Conservation (phyloP, 202 grass and related monocot genomes). For the Setaria viridis region DNA sequence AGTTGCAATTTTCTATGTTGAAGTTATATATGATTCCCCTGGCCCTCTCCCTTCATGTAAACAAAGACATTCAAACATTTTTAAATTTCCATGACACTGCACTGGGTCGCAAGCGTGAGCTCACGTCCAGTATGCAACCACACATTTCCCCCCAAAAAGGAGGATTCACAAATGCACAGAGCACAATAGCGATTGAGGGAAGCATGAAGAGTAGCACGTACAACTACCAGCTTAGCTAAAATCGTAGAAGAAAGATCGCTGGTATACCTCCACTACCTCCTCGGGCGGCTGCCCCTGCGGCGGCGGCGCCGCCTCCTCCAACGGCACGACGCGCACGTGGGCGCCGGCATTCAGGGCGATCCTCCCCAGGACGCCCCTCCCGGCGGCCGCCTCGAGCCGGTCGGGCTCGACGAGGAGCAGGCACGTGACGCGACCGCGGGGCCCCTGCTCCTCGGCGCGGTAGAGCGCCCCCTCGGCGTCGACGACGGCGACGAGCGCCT, state of each 20-base stretch:
- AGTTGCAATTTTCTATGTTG: slow-evolving; percentile 1
- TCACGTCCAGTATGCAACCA: background rate
- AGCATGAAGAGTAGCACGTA: slow-evolving; percentile 8
- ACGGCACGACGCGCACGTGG: slow-evolving; percentile 30
- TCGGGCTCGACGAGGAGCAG: slow-evolving; percentile 45
- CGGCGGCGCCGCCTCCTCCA: background rate
- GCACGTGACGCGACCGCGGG: slow-evolving; percentile 18
- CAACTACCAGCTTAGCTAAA: background rate
- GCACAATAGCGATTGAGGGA: background rate
- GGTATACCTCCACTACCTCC: slow-evolving; percentile 53
- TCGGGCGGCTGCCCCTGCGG: slow-evolving; percentile 9
- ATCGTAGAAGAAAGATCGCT: background rate
- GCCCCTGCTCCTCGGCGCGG: background rate
- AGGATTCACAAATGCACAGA: background rate
- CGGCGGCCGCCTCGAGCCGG: slow-evolving; percentile 28
- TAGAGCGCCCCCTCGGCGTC: slow-evolving; percentile 29
- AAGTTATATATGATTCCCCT: background rate
- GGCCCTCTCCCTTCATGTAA: slow-evolving; percentile 2
- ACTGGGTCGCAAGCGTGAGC: background rate
- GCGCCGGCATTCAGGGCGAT: slow-evolving; percentile 40
- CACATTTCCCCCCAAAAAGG: background rate
- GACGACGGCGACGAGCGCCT: slow-evolving; percentile 46
- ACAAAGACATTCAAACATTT: slow-evolving; percentile 15
- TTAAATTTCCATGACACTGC: background rate
- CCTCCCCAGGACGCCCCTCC: slow-evolving; percentile 21